phyloP scores from a whole-genome alignment of 2,329 filamentous ascomycete genomes.

The Colletotrichum plurivorum region DNA sequence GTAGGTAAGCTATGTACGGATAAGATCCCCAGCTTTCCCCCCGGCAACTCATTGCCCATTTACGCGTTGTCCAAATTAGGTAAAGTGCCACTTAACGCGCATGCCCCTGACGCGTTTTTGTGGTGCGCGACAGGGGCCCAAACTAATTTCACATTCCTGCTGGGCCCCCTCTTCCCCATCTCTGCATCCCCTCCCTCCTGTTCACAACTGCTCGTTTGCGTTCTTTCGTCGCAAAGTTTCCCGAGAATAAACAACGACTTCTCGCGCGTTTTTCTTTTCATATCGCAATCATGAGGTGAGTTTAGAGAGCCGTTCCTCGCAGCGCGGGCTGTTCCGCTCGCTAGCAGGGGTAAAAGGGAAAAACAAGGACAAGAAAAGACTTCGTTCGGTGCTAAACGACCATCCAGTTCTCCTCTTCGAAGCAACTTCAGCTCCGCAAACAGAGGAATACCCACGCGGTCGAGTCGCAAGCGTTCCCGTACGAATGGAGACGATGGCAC shows the following conservation, averaged over 20 bases:
- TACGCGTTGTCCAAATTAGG: slow-evolving; percentile 46
- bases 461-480: slow-evolving; percentile 70
- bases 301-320: background rate
- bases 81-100: slow-evolving; percentile 63
- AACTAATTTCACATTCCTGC: slow-evolving; percentile 34
- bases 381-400: slow-evolving; percentile 31
- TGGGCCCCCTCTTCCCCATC: slow-evolving; percentile 29
- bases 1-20: background rate
- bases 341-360: background rate
- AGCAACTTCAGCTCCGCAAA: slow-evolving; percentile 88
- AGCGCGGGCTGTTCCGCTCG: slow-evolving; percentile 2
- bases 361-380: slow-evolving; percentile 5
- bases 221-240: slow-evolving; percentile 14
- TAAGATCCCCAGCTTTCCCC: background rate
- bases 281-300: slow-evolving; percentile 50
- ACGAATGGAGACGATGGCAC: slow-evolving; percentile 64
- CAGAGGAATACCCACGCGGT: slow-evolving; percentile 71
- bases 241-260: slow-evolving; percentile 11
- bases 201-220: slow-evolving; percentile 8
- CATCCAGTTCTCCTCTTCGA: slow-evolving; percentile 83
- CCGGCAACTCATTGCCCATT: slow-evolving; percentile 34
- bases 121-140: slow-evolving; percentile 36
- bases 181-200: slow-evolving; percentile 29
- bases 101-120: slow-evolving; percentile 35
- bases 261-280: slow-evolving; percentile 2